These are phyloP conservation scores for Elaeis guineensis DNA, from an alignment of 176 grass and related monocot species.

Conservation along the genomic window DNA sequence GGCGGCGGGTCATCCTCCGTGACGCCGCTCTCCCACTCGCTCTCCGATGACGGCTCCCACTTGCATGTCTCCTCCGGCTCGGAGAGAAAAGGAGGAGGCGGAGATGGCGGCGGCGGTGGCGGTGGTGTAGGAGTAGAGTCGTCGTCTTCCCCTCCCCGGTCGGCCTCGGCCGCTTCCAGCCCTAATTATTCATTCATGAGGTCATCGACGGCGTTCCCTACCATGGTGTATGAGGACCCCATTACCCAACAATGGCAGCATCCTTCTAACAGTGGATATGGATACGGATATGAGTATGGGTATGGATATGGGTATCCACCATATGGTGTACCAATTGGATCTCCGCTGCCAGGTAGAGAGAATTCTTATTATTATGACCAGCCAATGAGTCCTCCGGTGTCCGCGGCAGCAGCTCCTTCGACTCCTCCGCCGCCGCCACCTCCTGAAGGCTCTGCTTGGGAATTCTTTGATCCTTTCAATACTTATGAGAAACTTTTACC, in stretches of 20 bases:
- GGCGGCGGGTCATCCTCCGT: conserved; percentile 48
- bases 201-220: conserved; percentile 33
- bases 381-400: background rate
- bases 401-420: conserved; percentile 15
- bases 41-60: conserved; percentile 41
- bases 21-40: conserved; percentile 60
- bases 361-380: conserved; percentile 18
- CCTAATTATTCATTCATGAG: conserved; percentile 33
- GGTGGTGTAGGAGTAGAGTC: background rate
- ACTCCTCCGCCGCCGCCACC: conserved; percentile 26
- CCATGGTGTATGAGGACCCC: conserved; percentile 31
- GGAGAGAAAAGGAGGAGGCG: background rate
- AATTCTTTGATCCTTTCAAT: conserved; percentile 67
- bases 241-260: conserved; percentile 14
- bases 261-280: conserved; percentile 22
- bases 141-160: background rate
- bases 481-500: conserved; percentile 43
- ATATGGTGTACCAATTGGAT: background rate
- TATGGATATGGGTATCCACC: background rate
- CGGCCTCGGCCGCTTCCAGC: background rate
- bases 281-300: conserved; percentile 20
- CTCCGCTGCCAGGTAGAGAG: conserved; percentile 10
- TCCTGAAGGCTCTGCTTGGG: conserved; percentile 47
- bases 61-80: conserved; percentile 11
- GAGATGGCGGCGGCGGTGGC: background rate